Base-by-base conservation (phyloP, 257 asterid genomes). In the Solanum medicagineum region DNA sequence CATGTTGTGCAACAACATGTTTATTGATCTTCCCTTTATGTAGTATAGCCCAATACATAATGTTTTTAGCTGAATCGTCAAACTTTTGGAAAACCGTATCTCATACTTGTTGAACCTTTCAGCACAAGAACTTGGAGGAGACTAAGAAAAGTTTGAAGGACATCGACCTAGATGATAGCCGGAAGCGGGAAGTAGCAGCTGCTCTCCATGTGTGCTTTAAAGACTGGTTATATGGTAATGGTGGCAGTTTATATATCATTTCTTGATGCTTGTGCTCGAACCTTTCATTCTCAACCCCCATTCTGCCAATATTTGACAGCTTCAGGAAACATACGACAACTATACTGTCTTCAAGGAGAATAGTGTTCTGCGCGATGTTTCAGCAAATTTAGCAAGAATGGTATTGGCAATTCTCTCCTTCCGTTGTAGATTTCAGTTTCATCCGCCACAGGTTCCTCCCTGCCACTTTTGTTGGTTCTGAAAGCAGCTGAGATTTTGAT, bases 171-270 rank as follows among this genome's bases (percentile, higher is more conserved):
- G 99, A 96, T 68, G 99, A 94, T 71, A 93, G 87, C 90, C 89
- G 95, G 90, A 96, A 94, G 89, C 93, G 95, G 84, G 98, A 96
- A 89, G 82, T 96, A 81, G 91, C 98, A 29, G 92, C 87, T 87
- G 96, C 97, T 70, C 95, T 96, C 51, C 99, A 96, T 86, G 89
- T 91, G 12, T 95, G 94, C 88, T 96, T 94, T 87, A 96, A 94
- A 87, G 99, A 96, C 86, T 96, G 99, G 99, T 87, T 96, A 86
- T 96, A 94, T 84, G 98, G 99, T 96, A 96, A 89, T 85, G 22
- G 70, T 69, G 69, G 36, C n/a, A 3, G 24, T 68, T 51, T 53
- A 54, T 53, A 29, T 79, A 6, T 53, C 83, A 51, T 53, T 79
- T 26, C 49, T 26, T 53, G 83, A 29, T 53, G 15, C 53, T 29